Percentiles rank a stretch among this genome's conserved stretches.
Evolutionary conservation across 495 filamentous ascomycete species (phyloP).

Genomic region (Aspergillus cavernicola): DNA sequence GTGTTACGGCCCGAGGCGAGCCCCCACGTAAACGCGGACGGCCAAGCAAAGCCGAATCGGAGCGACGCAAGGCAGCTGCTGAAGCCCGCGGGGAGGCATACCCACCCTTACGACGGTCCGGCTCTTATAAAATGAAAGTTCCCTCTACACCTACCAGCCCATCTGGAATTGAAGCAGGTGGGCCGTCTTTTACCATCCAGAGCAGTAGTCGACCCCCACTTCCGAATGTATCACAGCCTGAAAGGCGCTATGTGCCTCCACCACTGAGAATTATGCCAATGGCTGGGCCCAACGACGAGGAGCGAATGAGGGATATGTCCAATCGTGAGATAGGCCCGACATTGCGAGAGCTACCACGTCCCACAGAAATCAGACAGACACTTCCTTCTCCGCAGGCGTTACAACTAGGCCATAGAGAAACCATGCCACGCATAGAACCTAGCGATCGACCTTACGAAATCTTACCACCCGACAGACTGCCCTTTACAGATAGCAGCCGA

Average conservation of each 20-base stretch:
- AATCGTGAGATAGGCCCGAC: constrained; percentile 21
- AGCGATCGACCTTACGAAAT: constrained; percentile 17
- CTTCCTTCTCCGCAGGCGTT: constrained; percentile 32
- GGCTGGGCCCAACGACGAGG: constrained; percentile 12
- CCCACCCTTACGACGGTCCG: constrained; percentile 35
- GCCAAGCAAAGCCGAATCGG: constrained; percentile 54
- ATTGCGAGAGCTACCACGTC: constrained; percentile 34
- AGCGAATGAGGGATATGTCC: constrained; percentile 22
- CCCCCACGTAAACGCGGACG: constrained; percentile 57
- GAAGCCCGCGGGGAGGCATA: constrained; percentile 50
- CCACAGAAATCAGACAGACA: constrained; percentile 29
- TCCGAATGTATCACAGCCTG: constrained; percentile 10
- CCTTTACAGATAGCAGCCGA: constrained; percentile 29
- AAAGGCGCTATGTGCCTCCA: constrained; percentile 14
- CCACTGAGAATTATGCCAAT: constrained; percentile 11
- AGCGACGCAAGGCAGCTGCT: constrained; percentile 48
- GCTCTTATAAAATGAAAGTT: constrained; percentile 29
- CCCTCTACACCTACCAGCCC: constrained; percentile 36
- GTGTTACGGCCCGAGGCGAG: constrained; percentile 24
- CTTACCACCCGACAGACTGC: constrained; percentile 25
- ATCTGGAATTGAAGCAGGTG: constrained; percentile 13
- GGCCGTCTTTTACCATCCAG: constrained; percentile 4
- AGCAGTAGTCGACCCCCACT: constrained; percentile 4
- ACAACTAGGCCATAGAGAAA: constrained; percentile 31
- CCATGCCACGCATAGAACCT: constrained; percentile 24